These are phyloP conservation scores for Viridothelium virens DNA, from an alignment of 495 filamentous ascomycete species.

Conservation along the genomic window DNA sequence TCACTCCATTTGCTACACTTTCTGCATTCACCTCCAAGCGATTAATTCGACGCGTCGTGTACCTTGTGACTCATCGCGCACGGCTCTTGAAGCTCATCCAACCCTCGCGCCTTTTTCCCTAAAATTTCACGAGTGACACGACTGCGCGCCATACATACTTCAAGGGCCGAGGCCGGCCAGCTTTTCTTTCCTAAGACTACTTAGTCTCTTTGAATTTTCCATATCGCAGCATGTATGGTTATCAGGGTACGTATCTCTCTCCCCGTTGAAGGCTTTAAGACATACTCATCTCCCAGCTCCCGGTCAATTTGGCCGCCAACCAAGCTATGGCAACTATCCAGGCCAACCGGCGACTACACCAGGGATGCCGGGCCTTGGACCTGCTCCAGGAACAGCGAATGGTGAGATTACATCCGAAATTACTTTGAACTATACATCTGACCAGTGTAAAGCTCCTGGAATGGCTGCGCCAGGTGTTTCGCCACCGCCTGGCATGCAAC, in stretches of 20 bases:
- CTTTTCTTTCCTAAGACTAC: background rate
- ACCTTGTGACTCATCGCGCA: too few species aligned
- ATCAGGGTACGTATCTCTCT: slow-evolving; percentile 53
- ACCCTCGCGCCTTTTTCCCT: background rate
- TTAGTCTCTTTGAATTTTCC: background rate
- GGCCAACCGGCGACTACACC: slow-evolving; percentile 38
- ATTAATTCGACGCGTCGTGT: too few species aligned
- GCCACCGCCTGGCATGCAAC: slow-evolving; percentile 72
- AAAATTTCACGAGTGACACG: background rate
- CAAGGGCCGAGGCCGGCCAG: background rate
- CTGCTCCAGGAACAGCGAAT: slow-evolving; percentile 19
- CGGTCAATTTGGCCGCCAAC: slow-evolving; percentile 62
- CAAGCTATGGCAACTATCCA: slow-evolving; percentile 64
- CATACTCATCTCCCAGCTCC: slow-evolving; percentile 12
- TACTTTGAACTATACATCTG: background rate
- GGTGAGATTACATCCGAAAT: background rate
- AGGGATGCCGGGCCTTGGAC: slow-evolving; percentile 66
- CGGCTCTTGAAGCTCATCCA: too few species aligned
- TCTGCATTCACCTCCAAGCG: too few species aligned
- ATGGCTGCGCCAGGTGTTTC: slow-evolving; percentile 68
- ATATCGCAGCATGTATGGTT: slow-evolving; percentile 61
- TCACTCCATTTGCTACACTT: background rate
- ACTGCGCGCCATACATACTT: background rate
- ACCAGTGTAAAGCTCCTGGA: slow-evolving; percentile 56
- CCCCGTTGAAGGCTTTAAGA: background rate